Conservation (phyloP, 1,284 basidiomycete genomes). For the Exobasidium rhododendri region DNA sequence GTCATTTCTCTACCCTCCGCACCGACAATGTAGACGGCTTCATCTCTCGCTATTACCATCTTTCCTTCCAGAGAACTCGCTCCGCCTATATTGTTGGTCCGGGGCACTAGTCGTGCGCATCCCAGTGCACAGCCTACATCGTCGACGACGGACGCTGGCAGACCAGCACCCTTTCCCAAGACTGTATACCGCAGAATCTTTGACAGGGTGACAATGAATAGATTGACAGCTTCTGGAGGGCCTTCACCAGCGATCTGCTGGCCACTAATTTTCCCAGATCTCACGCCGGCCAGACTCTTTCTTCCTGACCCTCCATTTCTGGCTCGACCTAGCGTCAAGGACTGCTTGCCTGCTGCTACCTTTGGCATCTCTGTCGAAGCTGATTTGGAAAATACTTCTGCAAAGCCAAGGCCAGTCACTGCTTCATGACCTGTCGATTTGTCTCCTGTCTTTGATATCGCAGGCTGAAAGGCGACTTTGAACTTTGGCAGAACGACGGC, state of each 20-base stretch:
- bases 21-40: conserved; percentile 84
- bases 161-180: conserved; percentile 69
- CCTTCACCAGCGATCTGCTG: not conserved
- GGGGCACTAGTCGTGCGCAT: conserved; percentile 63
- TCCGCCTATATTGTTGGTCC: not conserved
- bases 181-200: conserved; percentile 74
- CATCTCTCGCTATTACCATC: conserved; percentile 82
- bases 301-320: not conserved
- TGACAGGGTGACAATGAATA: conserved; percentile 85
- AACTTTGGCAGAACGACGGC: conserved; percentile 47
- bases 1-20: conserved; percentile 78
- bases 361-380: not conserved
- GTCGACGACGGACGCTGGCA: conserved; percentile 69
- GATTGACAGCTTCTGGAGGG: conserved; percentile 57
- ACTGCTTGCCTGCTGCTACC: not conserved
- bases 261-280: not conserved
- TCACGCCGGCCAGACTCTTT: not conserved
- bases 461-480: conserved; percentile 49
- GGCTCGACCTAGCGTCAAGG: not conserved
- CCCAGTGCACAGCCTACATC: conserved; percentile 79
- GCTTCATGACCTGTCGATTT: conserved; percentile 63
- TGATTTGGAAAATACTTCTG: conserved; percentile 56
- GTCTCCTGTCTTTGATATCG: not conserved
- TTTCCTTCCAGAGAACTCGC: conserved; percentile 58
- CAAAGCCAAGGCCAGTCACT: conserved; percentile 85